These are phyloP conservation scores for Periglandula ipomoeae DNA, from an alignment of 2,329 filamentous ascomycete species.

Conservation along the genomic window DNA sequence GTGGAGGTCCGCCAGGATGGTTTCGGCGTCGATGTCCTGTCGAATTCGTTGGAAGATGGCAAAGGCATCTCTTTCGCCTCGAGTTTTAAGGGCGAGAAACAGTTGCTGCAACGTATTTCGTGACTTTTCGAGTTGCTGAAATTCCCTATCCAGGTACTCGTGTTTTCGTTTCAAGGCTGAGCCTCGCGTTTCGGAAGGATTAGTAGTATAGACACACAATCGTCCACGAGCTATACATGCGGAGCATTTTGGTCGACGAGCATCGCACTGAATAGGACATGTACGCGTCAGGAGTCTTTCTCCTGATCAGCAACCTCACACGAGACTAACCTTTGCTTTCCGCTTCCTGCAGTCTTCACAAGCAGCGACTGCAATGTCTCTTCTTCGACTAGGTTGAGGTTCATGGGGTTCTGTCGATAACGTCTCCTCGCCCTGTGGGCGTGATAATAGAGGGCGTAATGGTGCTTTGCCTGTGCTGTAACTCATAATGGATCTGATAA, in stretches of 20 bases:
- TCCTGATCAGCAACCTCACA: too few species aligned
- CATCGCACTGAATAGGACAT: neutral
- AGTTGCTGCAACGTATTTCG: neutral
- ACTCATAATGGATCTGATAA: neutral
- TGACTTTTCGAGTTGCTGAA: neutral
- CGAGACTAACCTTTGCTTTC: neutral
- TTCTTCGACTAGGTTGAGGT: neutral
- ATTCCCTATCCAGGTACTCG: neutral
- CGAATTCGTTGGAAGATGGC: neutral
- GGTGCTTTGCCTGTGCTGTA: neutral
- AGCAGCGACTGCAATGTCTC: neutral
- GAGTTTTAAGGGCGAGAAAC: neutral
- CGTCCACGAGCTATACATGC: neutral
- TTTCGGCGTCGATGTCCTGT: constrained; percentile 1
- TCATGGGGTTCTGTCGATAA: neutral
- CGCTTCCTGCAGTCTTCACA: constrained; percentile 2
- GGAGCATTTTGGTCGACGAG: constrained; percentile 1
- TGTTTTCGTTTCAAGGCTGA: constrained; percentile 1
- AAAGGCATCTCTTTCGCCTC: neutral
- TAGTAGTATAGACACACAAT: neutral
- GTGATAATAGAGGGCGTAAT: neutral
- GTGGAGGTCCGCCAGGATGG: neutral
- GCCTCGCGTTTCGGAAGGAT: neutral
- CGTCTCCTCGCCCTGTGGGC: neutral
- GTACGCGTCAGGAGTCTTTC: neutral